Evolutionary conservation across 768 basidiomycete species (phyloP), one percentile per base, ranked within the genome.

Genomic region (Amanita polypyramis): DNA sequence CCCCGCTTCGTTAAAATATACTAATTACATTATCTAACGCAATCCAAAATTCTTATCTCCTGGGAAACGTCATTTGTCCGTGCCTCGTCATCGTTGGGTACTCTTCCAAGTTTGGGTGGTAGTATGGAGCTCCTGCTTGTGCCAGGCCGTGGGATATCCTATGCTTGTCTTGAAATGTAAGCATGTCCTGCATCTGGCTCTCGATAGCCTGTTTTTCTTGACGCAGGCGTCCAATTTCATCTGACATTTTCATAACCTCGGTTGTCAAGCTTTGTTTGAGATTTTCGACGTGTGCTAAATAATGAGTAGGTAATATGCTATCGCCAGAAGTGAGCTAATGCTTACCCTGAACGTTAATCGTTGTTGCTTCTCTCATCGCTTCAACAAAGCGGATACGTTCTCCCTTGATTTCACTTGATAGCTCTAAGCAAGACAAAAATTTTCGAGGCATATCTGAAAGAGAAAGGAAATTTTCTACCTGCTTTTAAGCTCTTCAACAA

Each of bases 361-460:
- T 78, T 0, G 91, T 94, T 1, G 89, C 91, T 55, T 91, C 85
- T 60, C 87, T 87, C 90, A 93, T 94, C n/a, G 91, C 89, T 56
- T 94, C 91, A 4, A 93, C 86, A 56, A 94, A 93, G 5, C 86
- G 72, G 46, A 93, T 64, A 40, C 89, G 66, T 63, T 93, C 90
- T 1, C 91, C 89, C 45, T 82, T 80, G 45, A 94, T 92, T 55
- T 93, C 91, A 48, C 76, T 74, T 2, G 82, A 82, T 17, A 94
- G 73, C 59, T 89, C 90, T 88, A 32, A 6, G 3, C 5, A 8
- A 4, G 11, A 3, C 12, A 37, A 27, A 17, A 36, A 23, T 32
- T 36, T 4, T 55, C 14, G 20, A 43, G 36, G 21, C 9, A 50
- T 47, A 25, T 43, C 25, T 39, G 20, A 14, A 12, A 33, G 6